These are phyloP conservation scores for Schoenoplectus tabernaemontani DNA, from an alignment of 202 grass and related monocot species.

Conservation along the genomic window DNA sequence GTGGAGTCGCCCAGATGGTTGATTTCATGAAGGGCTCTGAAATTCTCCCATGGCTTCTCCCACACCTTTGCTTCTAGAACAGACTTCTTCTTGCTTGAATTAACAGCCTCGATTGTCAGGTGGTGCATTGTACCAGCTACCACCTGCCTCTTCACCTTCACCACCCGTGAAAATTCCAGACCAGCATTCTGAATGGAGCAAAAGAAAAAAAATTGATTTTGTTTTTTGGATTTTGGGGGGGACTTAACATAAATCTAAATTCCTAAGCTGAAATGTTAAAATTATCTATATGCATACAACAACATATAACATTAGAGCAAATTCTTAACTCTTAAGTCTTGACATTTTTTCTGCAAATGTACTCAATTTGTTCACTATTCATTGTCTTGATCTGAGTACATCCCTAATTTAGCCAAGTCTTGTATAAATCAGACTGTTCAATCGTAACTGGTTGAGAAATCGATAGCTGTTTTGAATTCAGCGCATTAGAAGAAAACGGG, in stretches of 20 bases:
- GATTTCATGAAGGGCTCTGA: conserved; percentile 60
- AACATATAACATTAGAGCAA: background rate
- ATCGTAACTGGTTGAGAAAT: background rate
- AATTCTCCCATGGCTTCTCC: conserved; percentile 57
- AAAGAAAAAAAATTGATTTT: background rate
- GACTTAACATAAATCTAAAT: no score
- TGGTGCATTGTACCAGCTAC: conserved; percentile 55
- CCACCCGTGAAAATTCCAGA: conserved; percentile 38
- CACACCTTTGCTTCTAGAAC: conserved; percentile 73
- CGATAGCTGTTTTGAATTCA: background rate
- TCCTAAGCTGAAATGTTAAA: no score
- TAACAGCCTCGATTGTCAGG: conserved; percentile 45
- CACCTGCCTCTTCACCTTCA: conserved; percentile 50
- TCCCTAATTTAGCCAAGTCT: no score
- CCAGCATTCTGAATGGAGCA: conserved; percentile 34
- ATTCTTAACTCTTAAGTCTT: background rate
- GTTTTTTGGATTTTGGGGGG: background rate
- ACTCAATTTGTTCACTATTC: background rate
- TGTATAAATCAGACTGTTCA: background rate
- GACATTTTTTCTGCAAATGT: background rate
- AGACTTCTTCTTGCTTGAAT: conserved; percentile 34
- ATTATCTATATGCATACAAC: background rate
- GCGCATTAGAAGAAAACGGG: background rate
- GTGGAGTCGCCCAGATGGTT: conserved; percentile 26
- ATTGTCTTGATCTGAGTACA: background rate